Conservation (phyloP, 768 basidiomycete species). For the Tylopilus balloui region DNA sequence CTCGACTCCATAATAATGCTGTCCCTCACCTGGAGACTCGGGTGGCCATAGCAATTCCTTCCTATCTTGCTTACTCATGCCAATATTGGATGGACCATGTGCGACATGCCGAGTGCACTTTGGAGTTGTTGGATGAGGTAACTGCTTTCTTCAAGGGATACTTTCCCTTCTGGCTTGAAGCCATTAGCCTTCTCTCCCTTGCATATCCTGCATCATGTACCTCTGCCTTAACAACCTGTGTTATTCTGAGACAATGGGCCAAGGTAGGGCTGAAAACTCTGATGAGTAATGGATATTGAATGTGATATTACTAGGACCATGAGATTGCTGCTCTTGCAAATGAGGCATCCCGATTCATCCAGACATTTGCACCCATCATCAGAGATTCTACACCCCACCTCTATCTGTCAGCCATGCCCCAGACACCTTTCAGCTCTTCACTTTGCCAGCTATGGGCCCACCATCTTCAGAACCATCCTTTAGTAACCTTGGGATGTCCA, state of each 20-base stretch:
- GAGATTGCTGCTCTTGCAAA: conserved; percentile 13
- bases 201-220: conserved; percentile 2
- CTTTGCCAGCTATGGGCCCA: conserved; percentile 23
- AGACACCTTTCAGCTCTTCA: conserved; percentile 25
- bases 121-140: conserved; percentile 13
- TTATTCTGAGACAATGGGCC: conserved; percentile 12
- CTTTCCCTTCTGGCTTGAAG: conserved; percentile 39
- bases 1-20: conserved; percentile 28
- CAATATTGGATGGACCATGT: conserved; percentile 35
- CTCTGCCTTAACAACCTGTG: conserved; percentile 11
- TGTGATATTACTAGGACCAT: conserved; percentile 5
- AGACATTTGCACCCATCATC: conserved; percentile 28
- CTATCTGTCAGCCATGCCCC: conserved; percentile 38
- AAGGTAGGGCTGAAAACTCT: conserved; percentile 7
- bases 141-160: conserved; percentile 19
- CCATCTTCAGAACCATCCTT: conserved; percentile 16
- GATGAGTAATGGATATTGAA: neutral
- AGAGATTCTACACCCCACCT: conserved; percentile 34
- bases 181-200: conserved; percentile 23
- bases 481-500: conserved; percentile 7
- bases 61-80: conserved; percentile 34
- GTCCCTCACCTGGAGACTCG: conserved; percentile 14
- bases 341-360: conserved; percentile 31
- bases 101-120: conserved; percentile 6
- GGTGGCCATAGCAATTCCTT: conserved; percentile 26